These are phyloP conservation scores for Fagus sylvatica DNA, from an alignment of 306 rosid species.

Conservation along the genomic window DNA sequence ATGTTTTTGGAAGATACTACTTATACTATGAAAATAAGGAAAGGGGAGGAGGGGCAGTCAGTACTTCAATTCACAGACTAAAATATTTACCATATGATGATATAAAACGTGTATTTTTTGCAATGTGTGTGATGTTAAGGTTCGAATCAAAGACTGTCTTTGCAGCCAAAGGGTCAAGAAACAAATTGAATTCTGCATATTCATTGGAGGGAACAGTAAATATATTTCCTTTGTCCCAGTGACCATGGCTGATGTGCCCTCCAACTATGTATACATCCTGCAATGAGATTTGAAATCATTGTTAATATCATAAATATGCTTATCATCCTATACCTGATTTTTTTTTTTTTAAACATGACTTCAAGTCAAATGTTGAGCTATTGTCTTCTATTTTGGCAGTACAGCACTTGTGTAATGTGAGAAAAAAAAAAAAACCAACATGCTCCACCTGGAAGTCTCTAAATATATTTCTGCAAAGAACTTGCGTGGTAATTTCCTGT, in stretches of 20 bases:
- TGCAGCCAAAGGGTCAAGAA: constrained; percentile 85
- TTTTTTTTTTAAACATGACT: not conserved
- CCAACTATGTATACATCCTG: constrained; percentile 86
- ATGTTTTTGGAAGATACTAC: not conserved
- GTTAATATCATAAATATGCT: not conserved
- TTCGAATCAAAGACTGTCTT: constrained; percentile 59
- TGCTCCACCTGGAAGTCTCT: not conserved
- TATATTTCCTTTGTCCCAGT: constrained; percentile 64
- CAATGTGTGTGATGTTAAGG: constrained; percentile 66
- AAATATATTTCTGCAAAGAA: too few species aligned
- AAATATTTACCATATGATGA: constrained; percentile 63
- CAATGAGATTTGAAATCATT: constrained; percentile 8
- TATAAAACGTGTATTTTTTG: constrained; percentile 54
- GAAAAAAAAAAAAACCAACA: constrained; percentile 6
- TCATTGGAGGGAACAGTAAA: constrained; percentile 69
- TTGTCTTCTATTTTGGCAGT: constrained; percentile 1
- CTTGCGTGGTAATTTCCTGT: too few species aligned
- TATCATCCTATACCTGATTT: constrained; percentile 14
- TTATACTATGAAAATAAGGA: not conserved
- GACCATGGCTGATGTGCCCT: constrained; percentile 58
- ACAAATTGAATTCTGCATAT: constrained; percentile 89
- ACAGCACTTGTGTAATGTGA: not conserved
- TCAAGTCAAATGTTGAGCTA: not conserved
- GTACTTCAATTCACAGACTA: not conserved
- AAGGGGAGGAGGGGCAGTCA: not conserved